Evolutionary conservation across 2,329 filamentous ascomycete genomes (phyloP).

Genomic region (Monilinia fructicola): DNA sequence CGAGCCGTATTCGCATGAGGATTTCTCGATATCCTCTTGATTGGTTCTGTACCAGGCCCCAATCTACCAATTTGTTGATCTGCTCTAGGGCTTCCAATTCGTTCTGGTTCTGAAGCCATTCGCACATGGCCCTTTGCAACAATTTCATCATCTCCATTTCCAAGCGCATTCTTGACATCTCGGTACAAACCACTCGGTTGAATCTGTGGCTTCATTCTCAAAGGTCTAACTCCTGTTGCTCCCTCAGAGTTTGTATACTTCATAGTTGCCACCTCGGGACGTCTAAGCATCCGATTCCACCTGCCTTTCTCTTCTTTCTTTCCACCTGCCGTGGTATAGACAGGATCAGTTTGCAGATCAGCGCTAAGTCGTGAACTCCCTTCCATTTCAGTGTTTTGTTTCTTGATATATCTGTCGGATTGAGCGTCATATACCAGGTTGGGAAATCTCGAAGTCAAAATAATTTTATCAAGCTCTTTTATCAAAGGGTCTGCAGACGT

Average conservation of each 20-base stretch:
- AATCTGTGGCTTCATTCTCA: constrained; percentile 14
- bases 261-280: not conserved
- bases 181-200: not conserved
- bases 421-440: constrained; percentile 3
- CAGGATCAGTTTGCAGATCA: not conserved
- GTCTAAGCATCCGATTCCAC: not conserved
- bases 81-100: not conserved
- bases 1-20: not conserved
- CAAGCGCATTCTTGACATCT: not conserved
- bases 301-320: not conserved
- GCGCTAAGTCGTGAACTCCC: not conserved
- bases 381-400: not conserved
- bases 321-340: not conserved
- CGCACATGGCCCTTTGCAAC: not conserved
- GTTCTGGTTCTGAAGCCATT: constrained; percentile 8
- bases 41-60: not conserved
- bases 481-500: not conserved
- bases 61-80: not conserved
- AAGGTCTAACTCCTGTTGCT: not conserved
- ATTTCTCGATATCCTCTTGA: not conserved
- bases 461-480: not conserved
- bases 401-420: not conserved
- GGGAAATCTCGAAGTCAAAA: not conserved
- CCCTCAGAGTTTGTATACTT: not conserved
- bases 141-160: constrained; percentile 1